Base-by-base conservation (phyloP, 2,329 filamentous ascomycete species). In the Clathrospora elynae region DNA sequence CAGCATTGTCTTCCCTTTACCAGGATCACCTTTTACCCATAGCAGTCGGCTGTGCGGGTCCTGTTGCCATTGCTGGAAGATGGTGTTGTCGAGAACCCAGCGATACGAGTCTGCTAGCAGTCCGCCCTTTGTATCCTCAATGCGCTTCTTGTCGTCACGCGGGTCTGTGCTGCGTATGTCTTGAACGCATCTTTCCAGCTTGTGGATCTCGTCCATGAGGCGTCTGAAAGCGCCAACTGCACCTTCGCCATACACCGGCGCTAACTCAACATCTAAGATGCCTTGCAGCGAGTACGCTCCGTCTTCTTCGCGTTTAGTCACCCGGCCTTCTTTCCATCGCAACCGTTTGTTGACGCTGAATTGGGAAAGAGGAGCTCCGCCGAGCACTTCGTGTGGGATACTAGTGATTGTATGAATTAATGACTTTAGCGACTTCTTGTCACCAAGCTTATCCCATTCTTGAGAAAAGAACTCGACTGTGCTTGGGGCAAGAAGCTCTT, bases 1-100 rank as follows among this genome's bases (percentile, higher is more conserved):
- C 9, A 71, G 49, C 70, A 73, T 73, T 5, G 70, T 73, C 50
- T 73, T 73, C 61, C 70, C n/a, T n/a, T n/a, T n/a, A n/a, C n/a
- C n/a, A n/a, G n/a, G n/a, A n/a, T n/a, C n/a, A n/a, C n/a, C n/a
- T 34, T n/a, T 45, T 49, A 18, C 40, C n/a, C n/a, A 73, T n/a
- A 73, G 59, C 6, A 71, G 35, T 18, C 48, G 53, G 16, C 37
- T 48, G 10, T 65, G 20, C 20, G 20, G 6, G 20, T 23, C 20
- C 20, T 23, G 20, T 23, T 23, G 20, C 20, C 10, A 23, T 23
- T 23, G 20, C 10, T 23, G 20, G 20, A 23, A 23, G 6, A 10
- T 23, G 10, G 20, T 23, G 20, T 23, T 23, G 20, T 23, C 20
- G 20, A 23, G 20, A 10, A 23, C 20, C 20, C 10, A 23, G 20